Base-by-base conservation (phyloP, 2,329 filamentous ascomycete genomes). In the Leptographium galeiforme region DNA sequence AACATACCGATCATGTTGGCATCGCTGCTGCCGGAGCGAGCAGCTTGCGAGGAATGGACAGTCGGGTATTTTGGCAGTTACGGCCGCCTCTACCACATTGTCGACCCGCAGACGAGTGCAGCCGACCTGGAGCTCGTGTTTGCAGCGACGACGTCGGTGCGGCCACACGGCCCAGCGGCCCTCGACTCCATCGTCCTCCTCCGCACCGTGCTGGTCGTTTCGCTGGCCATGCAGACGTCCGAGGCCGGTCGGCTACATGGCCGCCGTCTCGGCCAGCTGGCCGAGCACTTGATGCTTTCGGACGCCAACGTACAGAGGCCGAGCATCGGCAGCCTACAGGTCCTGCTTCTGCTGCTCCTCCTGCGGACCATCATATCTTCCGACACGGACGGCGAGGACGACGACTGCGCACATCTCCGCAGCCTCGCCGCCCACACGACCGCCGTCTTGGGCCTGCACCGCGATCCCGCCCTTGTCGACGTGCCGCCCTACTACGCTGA, bases 361-460 rank as follows among this genome's bases (percentile, higher is more conserved):
- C 40, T 55, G 6, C 38, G 36, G 11, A 52, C 55, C 1, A n/a
- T 57, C 25, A 43, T 36, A 16, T 34, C 48, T 14, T 53, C 53
- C 6, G 55, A 57, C 13, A 52, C 51, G 2, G 55, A 57, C 5
- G 36, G 39, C 6, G 51, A 51, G 40, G 49, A 51, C 32, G 51
- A 50, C 6, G 25, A 39, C 39, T 18, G 44, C 51, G 38, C 40
- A 30, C 25, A 25, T 2, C 16, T 49, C 1, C 18, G 55, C 6
- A 48, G 48, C 7, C 34, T 55, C 1, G 25, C 54, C 2, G 57
- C 38, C 43, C 55, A 60, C 39, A 54, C 59, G n/a, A 45, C 55
- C 1, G 43, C 45, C 11, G 59, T 47, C 39, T 61, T 61, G 58
- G 58, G 58, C 12, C 53, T 62, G 8, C 57, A 62, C 33, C 58